A percentile compares a stretch with the other conserved stretches of the same genome.
Conservation (phyloP, 2,329 filamentous ascomycete species). For the Fusarium aywerte region DNA sequence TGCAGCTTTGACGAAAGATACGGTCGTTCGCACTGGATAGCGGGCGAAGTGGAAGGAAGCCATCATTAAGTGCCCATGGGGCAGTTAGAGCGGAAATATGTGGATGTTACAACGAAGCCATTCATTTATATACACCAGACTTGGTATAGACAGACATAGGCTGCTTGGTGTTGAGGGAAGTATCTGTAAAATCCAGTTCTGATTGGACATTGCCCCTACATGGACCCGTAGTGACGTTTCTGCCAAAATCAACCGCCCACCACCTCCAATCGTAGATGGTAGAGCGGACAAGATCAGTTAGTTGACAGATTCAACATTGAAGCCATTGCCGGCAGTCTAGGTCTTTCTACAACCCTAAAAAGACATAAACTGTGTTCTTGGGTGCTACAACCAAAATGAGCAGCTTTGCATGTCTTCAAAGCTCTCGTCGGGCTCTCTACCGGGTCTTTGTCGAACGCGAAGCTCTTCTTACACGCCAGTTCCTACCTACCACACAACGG, state of each 20-base stretch:
- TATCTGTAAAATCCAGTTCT: conserved; percentile 2
- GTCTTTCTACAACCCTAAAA: background rate
- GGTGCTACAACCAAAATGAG: conserved; percentile 51
- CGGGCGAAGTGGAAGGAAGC: conserved; percentile 51
- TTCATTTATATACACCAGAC: conserved; percentile 17
- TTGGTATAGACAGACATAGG: background rate
- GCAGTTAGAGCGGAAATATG: background rate
- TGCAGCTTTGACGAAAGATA: conserved; percentile 52
- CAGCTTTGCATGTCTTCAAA: conserved; percentile 54
- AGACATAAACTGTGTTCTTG: background rate
- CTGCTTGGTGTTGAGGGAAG: conserved; percentile 19
- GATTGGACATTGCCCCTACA: conserved; percentile 29
- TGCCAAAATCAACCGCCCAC: conserved; percentile 41
- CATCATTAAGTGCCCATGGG: conserved; percentile 26
- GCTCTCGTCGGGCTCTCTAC: conserved; percentile 58
- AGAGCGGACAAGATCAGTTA: conserved; percentile 23
- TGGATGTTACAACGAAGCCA: conserved; percentile 6
- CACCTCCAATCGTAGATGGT: conserved; percentile 12
- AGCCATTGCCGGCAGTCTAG: conserved; percentile 26
- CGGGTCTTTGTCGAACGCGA: conserved; percentile 57
- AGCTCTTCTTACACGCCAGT: conserved; percentile 42
- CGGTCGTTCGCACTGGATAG: conserved; percentile 53
- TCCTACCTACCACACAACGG: conserved; percentile 18
- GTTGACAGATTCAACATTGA: conserved; percentile 14
- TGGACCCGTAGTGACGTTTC: conserved; percentile 41